phyloP scores from a whole-genome alignment of 176 grass and related monocot genomes.

The Carex littledalei region DNA sequence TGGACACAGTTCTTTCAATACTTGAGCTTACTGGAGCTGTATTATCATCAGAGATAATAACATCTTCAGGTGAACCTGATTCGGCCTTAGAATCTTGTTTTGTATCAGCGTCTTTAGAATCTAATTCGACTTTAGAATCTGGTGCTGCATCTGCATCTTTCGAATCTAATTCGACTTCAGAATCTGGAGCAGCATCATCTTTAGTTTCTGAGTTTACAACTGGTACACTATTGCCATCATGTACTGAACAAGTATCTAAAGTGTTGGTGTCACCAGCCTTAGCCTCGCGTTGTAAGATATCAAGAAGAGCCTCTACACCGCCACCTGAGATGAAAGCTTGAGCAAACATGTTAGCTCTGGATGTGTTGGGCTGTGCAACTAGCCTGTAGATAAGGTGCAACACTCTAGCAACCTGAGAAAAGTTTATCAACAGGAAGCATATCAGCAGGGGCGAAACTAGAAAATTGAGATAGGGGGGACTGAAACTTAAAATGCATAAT shows the following conservation, averaged over 20 bases:
- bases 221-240: background rate
- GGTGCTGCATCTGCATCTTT: constrained; percentile 22
- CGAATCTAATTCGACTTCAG: constrained; percentile 24
- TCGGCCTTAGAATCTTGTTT: constrained; percentile 31
- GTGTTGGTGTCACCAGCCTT: constrained; percentile 65
- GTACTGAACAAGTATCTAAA: constrained; percentile 38
- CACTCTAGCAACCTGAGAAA: constrained; percentile 89
- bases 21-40: constrained; percentile 14
- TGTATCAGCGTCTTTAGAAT: constrained; percentile 27
- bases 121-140: constrained; percentile 36
- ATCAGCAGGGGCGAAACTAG: background rate
- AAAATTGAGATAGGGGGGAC: no score
- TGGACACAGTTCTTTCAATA: constrained; percentile 42
- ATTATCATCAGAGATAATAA: background rate
- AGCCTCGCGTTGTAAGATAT: constrained; percentile 83
- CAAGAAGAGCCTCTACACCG: constrained; percentile 84
- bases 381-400: constrained; percentile 94
- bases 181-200: constrained; percentile 18
- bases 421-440: constrained; percentile 1
- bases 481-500: no score
- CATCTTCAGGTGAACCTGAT: constrained; percentile 31
- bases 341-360: constrained; percentile 80
- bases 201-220: constrained; percentile 16
- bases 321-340: constrained; percentile 80
- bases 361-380: constrained; percentile 83